Evolutionary conservation across 2,329 filamentous ascomycete species (phyloP).

Genomic region (Chaetomiaceae sp.): DNA sequence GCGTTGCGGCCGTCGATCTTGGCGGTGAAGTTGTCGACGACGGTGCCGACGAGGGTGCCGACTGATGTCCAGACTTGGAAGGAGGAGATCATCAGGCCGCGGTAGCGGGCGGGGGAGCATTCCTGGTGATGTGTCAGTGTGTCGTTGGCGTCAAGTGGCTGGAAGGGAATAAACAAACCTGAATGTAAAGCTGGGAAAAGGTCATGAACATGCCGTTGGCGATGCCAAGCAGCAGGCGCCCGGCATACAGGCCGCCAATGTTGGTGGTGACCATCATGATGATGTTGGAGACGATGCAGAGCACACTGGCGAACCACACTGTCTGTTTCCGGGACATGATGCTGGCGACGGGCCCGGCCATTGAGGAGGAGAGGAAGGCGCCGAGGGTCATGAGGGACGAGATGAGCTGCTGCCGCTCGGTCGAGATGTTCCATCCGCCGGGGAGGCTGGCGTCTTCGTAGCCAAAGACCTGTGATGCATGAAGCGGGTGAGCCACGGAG

Average conservation of each 20-base stretch:
- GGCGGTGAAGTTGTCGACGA: constrained; percentile 46
- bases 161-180: constrained; percentile 25
- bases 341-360: constrained; percentile 36
- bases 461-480: constrained; percentile 33
- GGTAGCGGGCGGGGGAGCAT: constrained; percentile 27
- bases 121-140: constrained; percentile 16
- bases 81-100: constrained; percentile 34
- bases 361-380: constrained; percentile 37
- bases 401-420: constrained; percentile 43
- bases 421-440: constrained; percentile 41
- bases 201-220: constrained; percentile 55
- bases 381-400: constrained; percentile 33
- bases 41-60: constrained; percentile 39
- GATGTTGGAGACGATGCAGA: constrained; percentile 48
- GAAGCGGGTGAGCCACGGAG: neutral
- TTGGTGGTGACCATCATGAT: constrained; percentile 53
- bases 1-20: constrained; percentile 32
- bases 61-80: constrained; percentile 30
- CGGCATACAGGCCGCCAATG: constrained; percentile 50
- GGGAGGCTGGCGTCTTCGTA: constrained; percentile 31
- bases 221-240: constrained; percentile 49
- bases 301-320: constrained; percentile 43
- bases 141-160: too few species aligned
- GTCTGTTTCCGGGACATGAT: constrained; percentile 33
- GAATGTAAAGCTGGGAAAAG: constrained; percentile 36